Conservation (phyloP, 139 green algal genomes). For the Closterium sp. region DNA sequence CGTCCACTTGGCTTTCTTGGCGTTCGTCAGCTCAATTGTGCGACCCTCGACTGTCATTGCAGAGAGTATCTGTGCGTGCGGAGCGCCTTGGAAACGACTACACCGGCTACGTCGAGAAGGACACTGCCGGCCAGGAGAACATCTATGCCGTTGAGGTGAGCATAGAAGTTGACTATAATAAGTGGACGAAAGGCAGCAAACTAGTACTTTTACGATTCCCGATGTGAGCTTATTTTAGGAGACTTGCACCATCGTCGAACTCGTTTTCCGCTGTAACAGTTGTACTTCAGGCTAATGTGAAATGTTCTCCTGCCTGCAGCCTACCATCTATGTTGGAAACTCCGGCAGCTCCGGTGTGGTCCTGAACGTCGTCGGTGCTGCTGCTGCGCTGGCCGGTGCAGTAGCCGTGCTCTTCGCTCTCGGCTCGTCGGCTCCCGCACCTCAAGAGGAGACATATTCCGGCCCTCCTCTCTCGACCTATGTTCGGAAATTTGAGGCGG, state of each 20-base stretch:
- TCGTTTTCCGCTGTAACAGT: no score
- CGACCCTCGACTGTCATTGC: background rate
- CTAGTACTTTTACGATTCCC: no score
- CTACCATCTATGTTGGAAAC: background rate
- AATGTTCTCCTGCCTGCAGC: background rate
- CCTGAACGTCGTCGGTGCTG: background rate
- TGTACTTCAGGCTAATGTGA: no score
- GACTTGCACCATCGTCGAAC: no score
- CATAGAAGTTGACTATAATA: background rate
- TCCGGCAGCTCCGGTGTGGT: constrained; percentile 1
- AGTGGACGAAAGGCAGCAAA: background rate
- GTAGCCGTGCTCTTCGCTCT: background rate
- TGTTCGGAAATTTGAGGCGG: background rate
- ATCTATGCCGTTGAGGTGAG: constrained; percentile 49
- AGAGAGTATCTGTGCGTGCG: background rate
- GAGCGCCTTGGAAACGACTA: background rate
- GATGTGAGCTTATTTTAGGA: no score
- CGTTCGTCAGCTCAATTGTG: background rate
- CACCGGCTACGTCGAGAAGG: constrained; percentile 47
- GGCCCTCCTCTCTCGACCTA: background rate
- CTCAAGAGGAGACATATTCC: background rate
- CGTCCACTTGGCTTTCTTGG: no score
- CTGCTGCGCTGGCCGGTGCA: background rate
- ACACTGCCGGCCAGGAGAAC: constrained; percentile 45
- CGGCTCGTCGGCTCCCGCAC: background rate